Conservation (phyloP, 805 yeast genomes). For the Gaillardinia entomophila region DNA sequence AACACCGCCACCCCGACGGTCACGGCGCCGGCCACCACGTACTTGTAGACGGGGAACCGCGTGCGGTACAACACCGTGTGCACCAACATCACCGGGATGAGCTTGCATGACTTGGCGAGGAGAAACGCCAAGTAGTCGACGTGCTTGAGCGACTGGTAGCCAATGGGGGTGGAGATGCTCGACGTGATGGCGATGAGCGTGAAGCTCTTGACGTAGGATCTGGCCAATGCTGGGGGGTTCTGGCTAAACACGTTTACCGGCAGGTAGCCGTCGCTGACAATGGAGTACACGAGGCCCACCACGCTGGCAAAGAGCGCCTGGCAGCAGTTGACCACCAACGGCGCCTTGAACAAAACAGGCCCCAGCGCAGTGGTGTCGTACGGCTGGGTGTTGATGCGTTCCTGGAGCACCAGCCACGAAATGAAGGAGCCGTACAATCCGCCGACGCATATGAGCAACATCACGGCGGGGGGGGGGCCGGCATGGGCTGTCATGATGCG, state of each 20-base stretch:
- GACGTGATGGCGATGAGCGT: conserved; percentile 64
- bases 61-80: conserved; percentile 68
- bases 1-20: conserved; percentile 80
- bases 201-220: conserved; percentile 28
- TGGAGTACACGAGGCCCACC: conserved; percentile 59
- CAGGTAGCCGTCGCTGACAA: conserved; percentile 22
- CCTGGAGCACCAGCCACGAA: conserved; percentile 91
- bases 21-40: conserved; percentile 69
- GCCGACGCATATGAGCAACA: conserved; percentile 26
- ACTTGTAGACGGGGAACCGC: conserved; percentile 69
- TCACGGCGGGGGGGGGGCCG: too few species aligned
- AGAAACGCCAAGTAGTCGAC: conserved; percentile 82
- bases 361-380: conserved; percentile 47
- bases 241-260: conserved; percentile 29
- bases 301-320: conserved; percentile 72
- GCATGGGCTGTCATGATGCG: too few species aligned
- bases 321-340: conserved; percentile 67
- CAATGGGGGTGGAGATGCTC: conserved; percentile 77
- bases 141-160: conserved; percentile 69
- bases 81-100: conserved; percentile 89
- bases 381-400: conserved; percentile 71
- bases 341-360: conserved; percentile 57
- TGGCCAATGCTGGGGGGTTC: conserved; percentile 14
- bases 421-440: conserved; percentile 87
- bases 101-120: conserved; percentile 87